Conservation (phyloP, 2,329 filamentous ascomycete genomes). For the Chaetothyriales sp. region DNA sequence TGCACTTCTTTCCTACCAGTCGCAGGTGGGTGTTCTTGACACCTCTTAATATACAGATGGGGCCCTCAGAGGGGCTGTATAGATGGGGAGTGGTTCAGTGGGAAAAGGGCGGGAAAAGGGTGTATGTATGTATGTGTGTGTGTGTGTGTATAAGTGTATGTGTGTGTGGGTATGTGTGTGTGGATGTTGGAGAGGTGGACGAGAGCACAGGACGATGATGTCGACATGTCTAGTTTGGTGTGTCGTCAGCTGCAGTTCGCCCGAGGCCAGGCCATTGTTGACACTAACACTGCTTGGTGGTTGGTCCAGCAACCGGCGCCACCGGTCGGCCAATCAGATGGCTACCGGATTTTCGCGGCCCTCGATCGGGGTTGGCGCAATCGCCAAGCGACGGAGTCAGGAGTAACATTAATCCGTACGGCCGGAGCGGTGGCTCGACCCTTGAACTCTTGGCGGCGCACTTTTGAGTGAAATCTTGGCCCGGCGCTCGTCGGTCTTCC, state of each 20-base stretch:
- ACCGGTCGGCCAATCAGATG: not conserved
- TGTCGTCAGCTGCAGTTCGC: not conserved
- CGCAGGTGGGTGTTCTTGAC: conserved; percentile 10
- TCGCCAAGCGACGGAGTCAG: too few species aligned
- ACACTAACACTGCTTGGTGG: not conserved
- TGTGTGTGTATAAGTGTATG: not conserved
- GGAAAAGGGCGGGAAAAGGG: not conserved
- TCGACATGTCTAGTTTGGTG: not conserved
- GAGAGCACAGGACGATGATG: not conserved
- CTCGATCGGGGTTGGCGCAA: not conserved
- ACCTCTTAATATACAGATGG: conserved; percentile 29
- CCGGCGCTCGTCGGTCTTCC: too few species aligned
- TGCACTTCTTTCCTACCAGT: conserved; percentile 14
- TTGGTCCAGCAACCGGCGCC: not conserved
- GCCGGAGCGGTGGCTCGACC: too few species aligned
- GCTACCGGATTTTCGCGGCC: too few species aligned
- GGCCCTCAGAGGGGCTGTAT: conserved; percentile 22
- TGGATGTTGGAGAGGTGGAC: not conserved
- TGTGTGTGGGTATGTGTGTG: not conserved
- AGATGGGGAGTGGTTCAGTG: not conserved
- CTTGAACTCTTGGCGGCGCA: not conserved
- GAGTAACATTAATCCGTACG: not conserved
- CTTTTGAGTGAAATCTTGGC: not conserved
- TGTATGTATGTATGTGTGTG: not conserved
- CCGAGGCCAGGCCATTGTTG: not conserved